Conservation (phyloP, 2,329 filamentous ascomycete genomes). For the Penicillium griseofulvum region DNA sequence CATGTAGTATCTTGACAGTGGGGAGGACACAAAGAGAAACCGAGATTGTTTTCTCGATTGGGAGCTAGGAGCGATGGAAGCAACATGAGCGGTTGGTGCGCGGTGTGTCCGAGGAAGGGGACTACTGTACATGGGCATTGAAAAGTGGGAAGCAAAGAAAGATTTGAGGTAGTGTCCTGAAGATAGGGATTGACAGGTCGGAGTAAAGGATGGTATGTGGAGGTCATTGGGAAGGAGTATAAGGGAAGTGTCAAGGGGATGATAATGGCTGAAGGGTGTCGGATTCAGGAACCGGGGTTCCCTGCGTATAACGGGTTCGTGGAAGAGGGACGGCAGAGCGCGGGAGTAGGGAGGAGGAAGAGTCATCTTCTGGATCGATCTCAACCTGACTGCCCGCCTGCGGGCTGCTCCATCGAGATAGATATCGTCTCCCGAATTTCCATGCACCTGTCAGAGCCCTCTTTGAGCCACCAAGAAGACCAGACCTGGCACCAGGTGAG, state of each 20-base stretch:
- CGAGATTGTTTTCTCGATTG: not conserved
- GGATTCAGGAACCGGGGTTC: not conserved
- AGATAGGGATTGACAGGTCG: not conserved
- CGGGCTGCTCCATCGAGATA: constrained; percentile 26
- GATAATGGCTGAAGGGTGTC: constrained; percentile 1
- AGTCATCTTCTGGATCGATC: constrained; percentile 4
- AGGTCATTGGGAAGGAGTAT: not conserved
- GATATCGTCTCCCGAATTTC: constrained; percentile 24
- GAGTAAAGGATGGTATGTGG: not conserved
- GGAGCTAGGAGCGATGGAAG: not conserved
- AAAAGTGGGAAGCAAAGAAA: not conserved
- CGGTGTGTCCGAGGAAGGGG: not conserved
- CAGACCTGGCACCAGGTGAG: not conserved
- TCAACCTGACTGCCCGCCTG: constrained; percentile 15
- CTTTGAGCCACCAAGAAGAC: constrained; percentile 30
- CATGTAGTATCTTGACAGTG: constrained; percentile 3
- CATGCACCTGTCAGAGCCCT: constrained; percentile 26
- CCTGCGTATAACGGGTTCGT: not conserved
- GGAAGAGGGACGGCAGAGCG: constrained; percentile 5
- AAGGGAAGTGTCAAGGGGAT: not conserved
- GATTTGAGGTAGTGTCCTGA: not conserved
- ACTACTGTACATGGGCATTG: constrained; percentile 16
- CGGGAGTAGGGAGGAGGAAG: constrained; percentile 17
- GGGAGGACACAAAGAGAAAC: not conserved
- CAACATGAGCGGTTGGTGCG: not conserved